A percentile compares a stretch with the other conserved stretches of the same genome.
Evolutionary conservation across 805 yeast species (phyloP).

Genomic region (Myxozyma nipponensis): DNA sequence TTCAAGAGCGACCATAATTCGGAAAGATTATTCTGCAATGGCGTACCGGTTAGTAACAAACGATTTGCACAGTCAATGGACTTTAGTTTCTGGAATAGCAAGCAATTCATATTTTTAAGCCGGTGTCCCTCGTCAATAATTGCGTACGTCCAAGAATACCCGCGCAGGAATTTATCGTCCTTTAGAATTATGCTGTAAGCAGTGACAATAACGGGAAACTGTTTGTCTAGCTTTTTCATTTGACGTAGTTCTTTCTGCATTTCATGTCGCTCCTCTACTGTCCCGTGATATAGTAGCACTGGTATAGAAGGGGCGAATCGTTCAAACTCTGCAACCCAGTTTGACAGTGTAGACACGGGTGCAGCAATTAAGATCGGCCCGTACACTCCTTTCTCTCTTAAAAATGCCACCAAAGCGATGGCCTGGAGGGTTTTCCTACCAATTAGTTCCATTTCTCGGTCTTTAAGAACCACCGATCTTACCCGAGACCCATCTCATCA

Average conservation of each 20-base stretch:
- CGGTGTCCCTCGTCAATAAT: conserved; percentile 97
- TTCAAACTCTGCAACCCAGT: conserved; percentile 74
- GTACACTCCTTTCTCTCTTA: conserved; percentile 69
- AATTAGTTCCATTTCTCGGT: too few relatives aligned
- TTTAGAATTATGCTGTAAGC: conserved; percentile 73
- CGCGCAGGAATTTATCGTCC: conserved; percentile 56
- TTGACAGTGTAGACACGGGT: conserved; percentile 79
- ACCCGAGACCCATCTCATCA: conserved; percentile 95
- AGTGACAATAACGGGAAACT: conserved; percentile 59
- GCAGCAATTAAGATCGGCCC: conserved; percentile 80
- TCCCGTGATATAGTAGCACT: conserved; percentile 62
- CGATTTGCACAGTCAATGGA: conserved; percentile 58
- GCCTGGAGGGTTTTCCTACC: conserved; percentile 73
- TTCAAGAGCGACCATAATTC: conserved; percentile 92
- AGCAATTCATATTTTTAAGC: conserved; percentile 76
- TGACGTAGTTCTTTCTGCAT: conserved; percentile 38
- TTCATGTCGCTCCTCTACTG: conserved; percentile 51
- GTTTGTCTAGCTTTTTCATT: conserved; percentile 30
- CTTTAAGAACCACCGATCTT: neutral
- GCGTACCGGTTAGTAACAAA: conserved; percentile 89
- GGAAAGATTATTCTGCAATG: conserved; percentile 82
- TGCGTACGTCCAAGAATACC: conserved; percentile 68
- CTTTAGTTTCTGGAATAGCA: conserved; percentile 68
- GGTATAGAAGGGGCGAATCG: conserved; percentile 70
- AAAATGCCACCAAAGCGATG: conserved; percentile 68